These are phyloP conservation scores for Termitomyces sp. DNA, from an alignment of 768 basidiomycete genomes.

Conservation along the genomic window DNA sequence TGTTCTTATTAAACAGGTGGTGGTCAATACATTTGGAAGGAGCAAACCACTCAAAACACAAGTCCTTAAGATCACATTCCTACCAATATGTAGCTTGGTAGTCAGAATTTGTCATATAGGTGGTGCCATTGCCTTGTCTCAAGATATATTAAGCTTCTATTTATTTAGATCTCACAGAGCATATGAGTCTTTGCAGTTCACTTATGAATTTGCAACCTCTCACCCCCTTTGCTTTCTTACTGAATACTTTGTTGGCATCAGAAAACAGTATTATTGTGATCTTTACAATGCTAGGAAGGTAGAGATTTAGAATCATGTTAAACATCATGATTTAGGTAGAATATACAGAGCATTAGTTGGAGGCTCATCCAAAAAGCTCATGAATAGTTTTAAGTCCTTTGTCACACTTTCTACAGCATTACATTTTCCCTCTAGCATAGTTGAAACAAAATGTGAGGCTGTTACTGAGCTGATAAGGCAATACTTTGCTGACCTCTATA, in stretches of 20 bases:
- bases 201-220: no score
- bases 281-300: not conserved
- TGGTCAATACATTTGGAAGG: no score
- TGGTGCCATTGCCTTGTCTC: no score
- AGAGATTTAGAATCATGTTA: not conserved
- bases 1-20: no score
- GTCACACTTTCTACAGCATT: not conserved
- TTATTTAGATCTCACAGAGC: no score
- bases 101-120: no score
- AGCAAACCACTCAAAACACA: no score
- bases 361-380: not conserved
- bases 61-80: no score
- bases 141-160: no score
- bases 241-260: not conserved
- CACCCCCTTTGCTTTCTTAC: not conserved
- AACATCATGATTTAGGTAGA: not conserved
- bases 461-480: constrained; percentile 8
- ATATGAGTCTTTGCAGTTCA: no score
- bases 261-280: not conserved
- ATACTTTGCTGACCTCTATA: constrained; percentile 16
- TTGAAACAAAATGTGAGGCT: constrained; percentile 6
- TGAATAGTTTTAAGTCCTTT: not conserved
- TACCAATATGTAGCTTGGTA: no score
- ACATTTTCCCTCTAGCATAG: not conserved
- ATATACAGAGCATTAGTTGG: not conserved